A percentile compares a stretch with the other conserved stretches of the same genome.
Conservation (phyloP, 2,329 filamentous ascomycete species). For the Emergomyces africanus region DNA sequence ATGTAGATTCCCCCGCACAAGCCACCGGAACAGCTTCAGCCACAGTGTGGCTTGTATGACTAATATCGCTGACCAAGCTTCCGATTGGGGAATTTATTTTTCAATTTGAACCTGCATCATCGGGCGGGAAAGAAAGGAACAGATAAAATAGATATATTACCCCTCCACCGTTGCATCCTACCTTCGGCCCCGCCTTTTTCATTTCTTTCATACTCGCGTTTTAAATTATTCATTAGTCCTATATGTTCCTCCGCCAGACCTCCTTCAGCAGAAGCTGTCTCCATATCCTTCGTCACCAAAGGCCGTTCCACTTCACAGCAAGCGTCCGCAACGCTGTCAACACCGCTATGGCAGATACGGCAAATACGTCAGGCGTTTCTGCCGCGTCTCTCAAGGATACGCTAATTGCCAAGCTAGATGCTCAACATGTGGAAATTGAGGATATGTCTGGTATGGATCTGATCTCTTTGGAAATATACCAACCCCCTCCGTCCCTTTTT, state of each 20-base stretch:
- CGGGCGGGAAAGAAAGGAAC: no score
- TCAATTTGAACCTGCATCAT: no score
- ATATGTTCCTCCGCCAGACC: conserved; percentile 10
- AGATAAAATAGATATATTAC: background rate
- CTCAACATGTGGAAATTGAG: conserved; percentile 71
- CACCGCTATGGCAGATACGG: conserved; percentile 33
- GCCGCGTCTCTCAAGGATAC: conserved; percentile 57
- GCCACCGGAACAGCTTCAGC: no score
- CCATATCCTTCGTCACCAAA: conserved; percentile 10
- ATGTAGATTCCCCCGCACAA: no score
- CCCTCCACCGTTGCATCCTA: background rate
- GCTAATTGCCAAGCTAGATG: conserved; percentile 56
- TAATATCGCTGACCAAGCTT: background rate
- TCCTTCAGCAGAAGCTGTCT: conserved; percentile 4
- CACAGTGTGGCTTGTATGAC: no score
- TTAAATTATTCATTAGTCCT: background rate
- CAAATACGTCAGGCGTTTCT: conserved; percentile 52
- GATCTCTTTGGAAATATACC: no score
- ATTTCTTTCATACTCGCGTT: background rate
- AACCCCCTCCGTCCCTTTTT: no score
- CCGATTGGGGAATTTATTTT: no score
- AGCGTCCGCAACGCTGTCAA: conserved; percentile 21
- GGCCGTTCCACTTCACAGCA: conserved; percentile 22
- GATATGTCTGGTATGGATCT: conserved; percentile 84
- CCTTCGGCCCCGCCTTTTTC: background rate